Percentiles rank a stretch among this genome's conserved stretches.
phyloP scores from a whole-genome alignment of 139 green algal species.

The Pedinophyceae sp. region DNA sequence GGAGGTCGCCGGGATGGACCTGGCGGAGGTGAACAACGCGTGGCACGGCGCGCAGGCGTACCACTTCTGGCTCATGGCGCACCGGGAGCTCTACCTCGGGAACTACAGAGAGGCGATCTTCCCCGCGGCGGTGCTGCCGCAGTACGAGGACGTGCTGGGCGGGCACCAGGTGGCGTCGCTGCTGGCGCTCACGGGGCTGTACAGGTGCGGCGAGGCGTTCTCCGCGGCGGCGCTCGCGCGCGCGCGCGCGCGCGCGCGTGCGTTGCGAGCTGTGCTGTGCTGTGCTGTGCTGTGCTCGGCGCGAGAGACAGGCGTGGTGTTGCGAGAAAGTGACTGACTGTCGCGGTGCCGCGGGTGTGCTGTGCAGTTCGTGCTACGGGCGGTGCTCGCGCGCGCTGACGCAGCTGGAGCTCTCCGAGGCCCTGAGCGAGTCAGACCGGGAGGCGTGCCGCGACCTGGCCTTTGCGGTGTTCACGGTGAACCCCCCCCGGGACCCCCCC shows the following conservation, averaged over 20 bases:
- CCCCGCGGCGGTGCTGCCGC: conserved; percentile 41
- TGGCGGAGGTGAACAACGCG: conserved; percentile 23
- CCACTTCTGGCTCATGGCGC: conserved; percentile 67
- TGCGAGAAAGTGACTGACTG: no score
- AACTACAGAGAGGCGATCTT: conserved; percentile 38
- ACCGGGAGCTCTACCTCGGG: conserved; percentile 38
- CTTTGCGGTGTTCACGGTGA: conserved; percentile 54
- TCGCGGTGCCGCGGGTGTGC: no score
- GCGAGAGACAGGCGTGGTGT: no score
- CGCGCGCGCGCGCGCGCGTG: no score
- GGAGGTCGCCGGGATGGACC: conserved; percentile 16
- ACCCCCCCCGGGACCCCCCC: conserved; percentile 41
- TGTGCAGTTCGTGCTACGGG: conserved; percentile 52
- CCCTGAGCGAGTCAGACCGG: conserved; percentile 12
- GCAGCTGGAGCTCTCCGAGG: conserved; percentile 42
- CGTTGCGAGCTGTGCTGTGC: no score
- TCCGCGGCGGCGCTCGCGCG: no score
- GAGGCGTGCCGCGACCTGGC: conserved; percentile 40
- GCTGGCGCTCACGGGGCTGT: conserved; percentile 49
- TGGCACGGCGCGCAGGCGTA: conserved; percentile 65
- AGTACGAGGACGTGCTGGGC: conserved; percentile 57
- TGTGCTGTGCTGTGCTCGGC: no score
- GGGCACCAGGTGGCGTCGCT: conserved; percentile 42
- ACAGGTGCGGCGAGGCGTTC: no score
- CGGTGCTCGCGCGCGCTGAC: conserved; percentile 57